These are phyloP conservation scores for Xylaria sp. DNA, from an alignment of 2,329 filamentous ascomycete genomes.

Conservation along the genomic window DNA sequence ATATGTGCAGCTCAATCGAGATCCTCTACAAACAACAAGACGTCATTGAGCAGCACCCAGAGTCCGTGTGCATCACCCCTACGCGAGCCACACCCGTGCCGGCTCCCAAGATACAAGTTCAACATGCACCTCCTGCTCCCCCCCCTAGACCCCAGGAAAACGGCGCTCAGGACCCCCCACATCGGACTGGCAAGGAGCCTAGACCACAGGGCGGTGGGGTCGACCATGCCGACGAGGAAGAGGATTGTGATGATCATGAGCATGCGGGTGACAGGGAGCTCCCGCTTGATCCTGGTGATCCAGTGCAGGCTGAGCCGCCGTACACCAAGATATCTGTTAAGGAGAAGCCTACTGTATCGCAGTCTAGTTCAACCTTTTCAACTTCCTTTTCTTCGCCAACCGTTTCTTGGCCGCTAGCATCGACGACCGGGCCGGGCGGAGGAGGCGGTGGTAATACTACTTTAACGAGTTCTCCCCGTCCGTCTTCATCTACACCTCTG, in stretches of 20 bases:
- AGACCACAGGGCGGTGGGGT: not conserved
- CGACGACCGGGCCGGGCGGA: not conserved
- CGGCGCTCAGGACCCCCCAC: not conserved
- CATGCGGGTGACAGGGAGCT: not conserved
- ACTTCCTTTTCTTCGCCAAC: not conserved
- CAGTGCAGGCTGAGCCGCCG: not conserved
- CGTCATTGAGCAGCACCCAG: slow-evolving; percentile 30
- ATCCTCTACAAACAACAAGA: slow-evolving; percentile 33
- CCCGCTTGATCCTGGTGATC: not conserved
- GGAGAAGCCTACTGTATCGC: not conserved
- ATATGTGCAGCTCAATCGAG: slow-evolving; percentile 35
- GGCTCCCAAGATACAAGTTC: too few relatives aligned
- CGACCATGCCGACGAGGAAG: too few relatives aligned
- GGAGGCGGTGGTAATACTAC: not conserved
- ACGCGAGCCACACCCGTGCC: slow-evolving; percentile 1
- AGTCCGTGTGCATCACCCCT: slow-evolving; percentile 38
- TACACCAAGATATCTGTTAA: not conserved
- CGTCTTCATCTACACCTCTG: not conserved
- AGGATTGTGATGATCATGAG: not conserved
- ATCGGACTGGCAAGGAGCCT: slow-evolving; percentile 8
- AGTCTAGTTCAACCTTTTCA: not conserved
- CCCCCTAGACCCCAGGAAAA: not conserved
- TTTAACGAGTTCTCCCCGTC: not conserved
- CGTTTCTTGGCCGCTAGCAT: not conserved
- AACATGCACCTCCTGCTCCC: not conserved